These are phyloP conservation scores for Neonothopanus nambi DNA, from an alignment of 1,284 basidiomycete species.

Conservation along the genomic window DNA sequence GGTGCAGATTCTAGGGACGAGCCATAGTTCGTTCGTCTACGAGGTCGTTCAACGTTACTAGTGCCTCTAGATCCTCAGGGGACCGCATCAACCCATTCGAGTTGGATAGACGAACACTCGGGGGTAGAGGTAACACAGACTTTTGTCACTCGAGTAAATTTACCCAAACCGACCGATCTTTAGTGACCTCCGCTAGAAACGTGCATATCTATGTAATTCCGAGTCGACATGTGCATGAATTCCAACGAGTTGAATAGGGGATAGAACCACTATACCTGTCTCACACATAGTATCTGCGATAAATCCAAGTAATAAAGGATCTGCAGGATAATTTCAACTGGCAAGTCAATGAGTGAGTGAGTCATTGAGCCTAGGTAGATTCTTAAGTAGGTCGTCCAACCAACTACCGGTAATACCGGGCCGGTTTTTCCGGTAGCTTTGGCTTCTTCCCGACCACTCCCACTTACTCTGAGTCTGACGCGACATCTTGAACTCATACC, in stretches of 20 bases:
- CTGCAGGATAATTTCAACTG: constrained; percentile 12
- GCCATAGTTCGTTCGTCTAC: constrained; percentile 24
- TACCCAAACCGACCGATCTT: constrained; percentile 14
- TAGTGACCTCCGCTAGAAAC: constrained; percentile 6
- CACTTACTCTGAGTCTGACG: too few species aligned
- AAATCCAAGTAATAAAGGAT: constrained; percentile 11
- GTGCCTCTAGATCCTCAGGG: constrained; percentile 4
- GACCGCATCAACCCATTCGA: neutral
- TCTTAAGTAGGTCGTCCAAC: too few species aligned
- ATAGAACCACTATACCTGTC: constrained; percentile 10
- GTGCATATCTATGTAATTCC: constrained; percentile 13
- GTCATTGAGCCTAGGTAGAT: too few species aligned
- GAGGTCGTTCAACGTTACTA: constrained; percentile 5
- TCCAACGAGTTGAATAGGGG: neutral
- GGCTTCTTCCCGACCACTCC: too few species aligned
- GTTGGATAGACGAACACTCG: neutral
- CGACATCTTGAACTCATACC: too few species aligned
- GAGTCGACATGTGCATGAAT: too few species aligned
- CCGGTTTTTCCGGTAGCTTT: too few species aligned
- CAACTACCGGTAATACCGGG: too few species aligned
- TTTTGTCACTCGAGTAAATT: constrained; percentile 4
- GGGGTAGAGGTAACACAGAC: constrained; percentile 2
- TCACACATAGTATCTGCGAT: constrained; percentile 6
- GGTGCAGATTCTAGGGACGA: constrained; percentile 19
- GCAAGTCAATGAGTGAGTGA: constrained; percentile 4